Evolutionary conservation across 108 stramenopile species (phyloP), one percentile per base, ranked within the genome.

Genomic region (Nitzschia inconspicua): DNA sequence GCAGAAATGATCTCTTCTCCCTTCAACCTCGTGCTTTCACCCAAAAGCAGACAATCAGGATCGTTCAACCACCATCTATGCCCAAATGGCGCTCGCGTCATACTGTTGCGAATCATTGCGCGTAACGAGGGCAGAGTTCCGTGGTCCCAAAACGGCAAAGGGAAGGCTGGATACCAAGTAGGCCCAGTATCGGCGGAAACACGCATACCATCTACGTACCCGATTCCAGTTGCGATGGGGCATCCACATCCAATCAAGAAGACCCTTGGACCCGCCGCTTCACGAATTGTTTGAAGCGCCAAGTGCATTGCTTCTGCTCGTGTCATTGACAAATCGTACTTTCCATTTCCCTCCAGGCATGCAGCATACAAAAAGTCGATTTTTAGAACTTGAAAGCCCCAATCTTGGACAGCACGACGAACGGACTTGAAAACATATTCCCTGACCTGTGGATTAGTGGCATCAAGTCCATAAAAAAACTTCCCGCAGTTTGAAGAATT

Each of bases 21-120:
- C 8, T 85, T 85, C 25, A 95, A 62, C 36, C 83, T 81, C 6
- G 93, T 93, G n/a, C 74, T 83, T 37, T 93, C 76, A 37, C 96
- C 89, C 2, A 96, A 66, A 24, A 96, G 55, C 10, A 96, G 52
- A 64, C 96, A 96, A 63, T 96, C 96, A 4, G 96, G 96, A 80
- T 96, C 95, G 64, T 96, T 96, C 52, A 89, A 85, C 95, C 95
- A 94, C 86, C 86, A 95, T 27, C 91, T 76, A 61, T 93, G 87
- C 30, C 90, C 89, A 27, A 95, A 65, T 23, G 79, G 73, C 25
- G 88, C 76, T 44, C 96, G 77, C 20, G 76, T 85, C 56, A 96
- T 76, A 23, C 88, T 85, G 57, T 94, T 95, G 23, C 96, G 88
- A 44, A 95, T 77, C 93, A 94, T 94, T 6, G 77, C 86, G 57